Evolutionary conservation across 169 alveolate genomes (phyloP).

Genomic region (Besnoitia besnoiti): DNA sequence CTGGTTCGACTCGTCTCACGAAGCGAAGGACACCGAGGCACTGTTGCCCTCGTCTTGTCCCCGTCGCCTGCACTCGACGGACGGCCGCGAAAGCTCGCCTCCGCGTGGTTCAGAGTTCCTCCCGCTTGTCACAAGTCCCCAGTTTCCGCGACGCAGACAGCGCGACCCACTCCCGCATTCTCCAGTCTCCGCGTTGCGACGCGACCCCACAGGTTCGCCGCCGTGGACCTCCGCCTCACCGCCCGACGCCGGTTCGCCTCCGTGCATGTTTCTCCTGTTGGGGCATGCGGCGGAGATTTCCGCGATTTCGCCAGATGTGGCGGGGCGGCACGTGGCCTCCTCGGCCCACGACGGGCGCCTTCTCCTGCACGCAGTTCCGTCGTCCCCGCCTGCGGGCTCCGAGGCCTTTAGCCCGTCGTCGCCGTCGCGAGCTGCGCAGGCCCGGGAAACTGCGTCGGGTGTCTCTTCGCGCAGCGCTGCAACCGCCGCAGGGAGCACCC

Average conservation of each 20-base stretch:
- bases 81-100: no score
- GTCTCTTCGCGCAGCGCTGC: neutral
- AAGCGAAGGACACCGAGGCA: no score
- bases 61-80: no score
- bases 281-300: conserved; percentile 8
- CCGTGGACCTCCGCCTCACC: no score
- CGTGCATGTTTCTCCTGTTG: neutral
- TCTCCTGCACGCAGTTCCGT: neutral
- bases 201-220: no score
- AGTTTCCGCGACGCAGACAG: no score
- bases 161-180: no score
- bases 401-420: neutral
- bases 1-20: neutral
- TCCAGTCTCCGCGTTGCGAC: no score
- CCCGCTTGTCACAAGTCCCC: no score
- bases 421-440: neutral
- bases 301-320: neutral
- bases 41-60: no score
- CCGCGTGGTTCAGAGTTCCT: no score
- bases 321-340: conserved; percentile 27
- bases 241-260: neutral
- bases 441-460: neutral
- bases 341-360: conserved; percentile 5
- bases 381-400: neutral
- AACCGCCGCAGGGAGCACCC: neutral